Evolutionary conservation across 2,329 filamentous ascomycete genomes (phyloP), one percentile per base, ranked within the genome.

Genomic region (Aspergillus sp.): DNA sequence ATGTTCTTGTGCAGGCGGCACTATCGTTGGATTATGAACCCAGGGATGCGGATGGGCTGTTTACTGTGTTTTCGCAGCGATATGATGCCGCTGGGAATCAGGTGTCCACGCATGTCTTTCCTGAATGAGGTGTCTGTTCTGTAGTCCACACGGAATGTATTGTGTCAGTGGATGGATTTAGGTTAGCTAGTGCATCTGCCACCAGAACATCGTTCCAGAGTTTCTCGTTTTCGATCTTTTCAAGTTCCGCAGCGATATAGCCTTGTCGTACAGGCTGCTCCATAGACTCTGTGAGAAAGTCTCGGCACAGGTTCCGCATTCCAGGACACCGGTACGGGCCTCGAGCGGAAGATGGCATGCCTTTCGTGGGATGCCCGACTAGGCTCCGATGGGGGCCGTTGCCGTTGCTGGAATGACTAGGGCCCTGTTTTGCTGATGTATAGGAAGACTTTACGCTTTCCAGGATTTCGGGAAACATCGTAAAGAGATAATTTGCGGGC

Each of bases 1-100:
- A 71, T 4, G 58, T 74, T 17, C 61, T 73, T 24, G 42, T 30
- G 9, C 56, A 64, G 22, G 65, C 66, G 2, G 50, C 63, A 1
- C 52, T 63, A 27, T 52, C 49, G 0, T 61, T 76, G 30, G 76
- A 78, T 45, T 76, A 66, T 56, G 74, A 77, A 55, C 74, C 74
- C 1, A 61, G 75, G 8, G 71, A 75, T 53, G 48, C 64, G 2
- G 61, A 76, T 27, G 75, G 73, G 17, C 55, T 66, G 30, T 68
- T 61, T 51, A 27, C 47, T 64, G 55, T 65, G 52, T 4, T 75
- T 15, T 63, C 74, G 5, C 67, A 66, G 56, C 56, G 70, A 49
- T 73, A 65, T 54, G 66, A 68, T 58, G 57, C 57, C 11, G 47
- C 45, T 13, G 72, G 72, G 49, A 69, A 70, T 13, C 70, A 71